Percentiles rank a stretch among this genome's conserved stretches.
These are phyloP conservation scores for Nakazawaea holstii DNA, from an alignment of 805 yeast genomes.

Conservation along the genomic window DNA sequence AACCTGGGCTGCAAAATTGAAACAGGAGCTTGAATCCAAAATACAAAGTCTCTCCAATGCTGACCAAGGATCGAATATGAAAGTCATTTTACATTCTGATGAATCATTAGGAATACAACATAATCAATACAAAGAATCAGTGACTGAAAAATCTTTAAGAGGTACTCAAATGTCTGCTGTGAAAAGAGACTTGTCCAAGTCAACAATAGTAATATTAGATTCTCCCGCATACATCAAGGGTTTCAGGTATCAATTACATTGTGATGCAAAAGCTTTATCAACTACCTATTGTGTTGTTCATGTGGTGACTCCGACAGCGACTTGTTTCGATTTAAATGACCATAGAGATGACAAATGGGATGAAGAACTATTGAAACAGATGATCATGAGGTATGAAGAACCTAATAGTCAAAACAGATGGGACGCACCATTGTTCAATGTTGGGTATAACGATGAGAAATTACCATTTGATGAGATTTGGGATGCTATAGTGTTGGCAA, in stretches of 20 bases:
- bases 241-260: conserved; percentile 86
- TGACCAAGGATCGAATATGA: conserved; percentile 48
- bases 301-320: conserved; percentile 61
- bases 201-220: conserved; percentile 77
- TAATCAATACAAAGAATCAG: conserved; percentile 62
- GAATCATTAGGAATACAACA: conserved; percentile 71
- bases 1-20: conserved; percentile 58
- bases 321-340: conserved; percentile 60
- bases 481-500: conserved; percentile 53
- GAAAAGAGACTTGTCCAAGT: conserved; percentile 66
- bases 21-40: conserved; percentile 37
- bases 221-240: conserved; percentile 90
- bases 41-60: conserved; percentile 34
- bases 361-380: conserved; percentile 53
- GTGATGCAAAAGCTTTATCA: conserved; percentile 82
- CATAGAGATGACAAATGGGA: conserved; percentile 50
- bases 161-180: conserved; percentile 87
- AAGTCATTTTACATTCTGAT: conserved; percentile 70
- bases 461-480: conserved; percentile 66
- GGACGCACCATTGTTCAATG: conserved; percentile 87
- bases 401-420: conserved; percentile 83
- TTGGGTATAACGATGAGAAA: conserved; percentile 49
- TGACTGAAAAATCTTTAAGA: conserved; percentile 73
- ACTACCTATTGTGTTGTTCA: conserved; percentile 84
- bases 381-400: conserved; percentile 87